phyloP scores from a whole-genome alignment of 2,329 filamentous ascomycete genomes.

The Aspergillus latus region DNA sequence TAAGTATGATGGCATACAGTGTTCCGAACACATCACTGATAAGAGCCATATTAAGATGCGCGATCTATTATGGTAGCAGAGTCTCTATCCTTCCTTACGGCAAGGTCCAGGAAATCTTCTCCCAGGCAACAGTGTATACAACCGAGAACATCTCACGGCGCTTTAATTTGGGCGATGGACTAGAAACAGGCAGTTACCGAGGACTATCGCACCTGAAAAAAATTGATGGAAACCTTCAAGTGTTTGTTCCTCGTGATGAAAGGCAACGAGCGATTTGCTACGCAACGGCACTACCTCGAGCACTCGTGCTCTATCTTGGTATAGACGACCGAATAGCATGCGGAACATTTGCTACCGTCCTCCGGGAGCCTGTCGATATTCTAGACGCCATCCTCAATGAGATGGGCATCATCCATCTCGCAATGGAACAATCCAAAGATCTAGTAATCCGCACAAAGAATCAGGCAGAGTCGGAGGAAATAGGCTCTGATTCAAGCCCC shows the following conservation, averaged over 20 bases:
- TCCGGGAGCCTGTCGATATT: neutral
- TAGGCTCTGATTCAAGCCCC: too few relatives aligned
- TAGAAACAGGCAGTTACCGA: neutral
- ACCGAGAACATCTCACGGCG: neutral
- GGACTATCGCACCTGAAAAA: constrained; percentile 2
- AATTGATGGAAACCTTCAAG: neutral
- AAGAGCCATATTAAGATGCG: neutral
- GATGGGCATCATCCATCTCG: neutral
- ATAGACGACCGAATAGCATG: neutral
- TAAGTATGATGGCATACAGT: neutral
- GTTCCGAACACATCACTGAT: neutral
- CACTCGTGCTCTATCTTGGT: neutral
- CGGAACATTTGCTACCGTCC: constrained; percentile 3
- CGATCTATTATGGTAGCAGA: neutral
- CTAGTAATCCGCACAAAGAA: too few relatives aligned
- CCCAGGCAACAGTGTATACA: neutral
- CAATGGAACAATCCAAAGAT: neutral
- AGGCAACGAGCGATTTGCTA: constrained; percentile 5
- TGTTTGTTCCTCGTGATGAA: constrained; percentile 1
- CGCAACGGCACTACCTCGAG: constrained; percentile 5
- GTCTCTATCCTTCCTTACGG: neutral
- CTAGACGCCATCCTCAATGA: neutral
- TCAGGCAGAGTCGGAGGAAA: too few relatives aligned
- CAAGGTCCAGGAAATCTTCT: neutral
- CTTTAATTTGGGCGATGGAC: neutral